Base-by-base conservation (phyloP, 768 basidiomycete species). In the Pisolithus albus region DNA sequence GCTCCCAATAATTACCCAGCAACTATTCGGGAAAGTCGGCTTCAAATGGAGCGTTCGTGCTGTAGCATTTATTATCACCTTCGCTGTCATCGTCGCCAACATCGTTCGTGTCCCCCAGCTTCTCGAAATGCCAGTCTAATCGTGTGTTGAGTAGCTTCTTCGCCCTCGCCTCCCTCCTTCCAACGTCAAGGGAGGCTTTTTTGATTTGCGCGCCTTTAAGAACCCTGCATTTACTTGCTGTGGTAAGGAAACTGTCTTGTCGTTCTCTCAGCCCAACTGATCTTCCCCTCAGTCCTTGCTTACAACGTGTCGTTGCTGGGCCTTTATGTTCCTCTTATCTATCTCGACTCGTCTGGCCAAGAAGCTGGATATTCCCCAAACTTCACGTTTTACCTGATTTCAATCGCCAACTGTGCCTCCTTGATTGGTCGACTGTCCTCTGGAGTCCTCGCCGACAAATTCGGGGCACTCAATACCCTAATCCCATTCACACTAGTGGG, bases 41-140 rank as follows among this genome's bases (percentile, higher is more conserved):
- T 86, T 86, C 62, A 70, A 67, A 50, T 87, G 84, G 85, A 82
- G 84, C 0, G 81, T 83, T 74, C 73, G 85, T n/a, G 77, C 82
- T 23, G 60, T 84, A 26, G 83, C 77, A 0, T 79, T 86, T 57
- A 76, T 84, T 19, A 67, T 85, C 0, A 52, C 84, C 2, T 58
- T 72, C 16, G 64, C 72, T 1, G 66, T 85, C 3, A 72, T 73
- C 3, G 63, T 77, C 13, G 72, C 75, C 7, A 85, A 83, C 64
- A 50, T 84, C 49, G 50, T 51, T 18, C n/a, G 50, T 46, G n/a
- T 7, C 30, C 44, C 28, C 19, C 10, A 41, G 19, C 16, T 26
- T 26, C 21, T 46, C 9, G 11, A 68, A 71, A 39, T 26, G 54
- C 38, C 61, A 65, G 19, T 51, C 71, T 19, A 58, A 40, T 32